A percentile compares a stretch with the other conserved stretches of the same genome.
Evolutionary conservation across 2,329 filamentous ascomycete genomes (phyloP).

Genomic region (Teratosphaeria gauchensis): DNA sequence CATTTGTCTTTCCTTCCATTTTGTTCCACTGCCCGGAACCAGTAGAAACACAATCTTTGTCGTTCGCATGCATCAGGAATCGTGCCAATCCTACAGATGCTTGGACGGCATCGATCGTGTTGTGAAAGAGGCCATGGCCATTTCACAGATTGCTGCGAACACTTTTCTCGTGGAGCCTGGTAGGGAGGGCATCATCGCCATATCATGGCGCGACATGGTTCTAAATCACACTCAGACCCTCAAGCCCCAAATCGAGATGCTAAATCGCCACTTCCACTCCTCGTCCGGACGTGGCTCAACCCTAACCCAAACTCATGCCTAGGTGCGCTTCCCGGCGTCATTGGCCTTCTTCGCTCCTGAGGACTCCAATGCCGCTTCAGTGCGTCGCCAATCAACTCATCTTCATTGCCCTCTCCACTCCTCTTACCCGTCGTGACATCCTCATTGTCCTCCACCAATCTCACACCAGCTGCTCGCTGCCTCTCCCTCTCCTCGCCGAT

Average conservation of each 20-base stretch:
- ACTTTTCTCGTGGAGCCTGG: too few species aligned
- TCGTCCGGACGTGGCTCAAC: slow-evolving; percentile 15
- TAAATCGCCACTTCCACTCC: slow-evolving; percentile 9
- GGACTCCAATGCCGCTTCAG: slow-evolving; percentile 25
- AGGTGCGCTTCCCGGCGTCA: slow-evolving; percentile 23
- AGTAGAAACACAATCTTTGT: too few species aligned
- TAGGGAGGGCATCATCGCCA: too few species aligned
- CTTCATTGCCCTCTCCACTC: slow-evolving; percentile 10
- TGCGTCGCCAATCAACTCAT: slow-evolving; percentile 18
- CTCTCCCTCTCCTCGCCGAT: slow-evolving; percentile 21
- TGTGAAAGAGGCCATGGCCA: too few species aligned
- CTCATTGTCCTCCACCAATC: slow-evolving; percentile 16
- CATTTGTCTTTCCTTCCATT: too few species aligned
- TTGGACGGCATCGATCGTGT: too few species aligned
- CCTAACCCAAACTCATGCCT: slow-evolving; percentile 17
- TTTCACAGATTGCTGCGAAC: too few species aligned
- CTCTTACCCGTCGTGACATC: not conserved
- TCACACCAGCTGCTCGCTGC: slow-evolving; percentile 19
- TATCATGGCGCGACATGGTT: too few species aligned
- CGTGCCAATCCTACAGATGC: too few species aligned
- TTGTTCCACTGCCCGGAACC: too few species aligned
- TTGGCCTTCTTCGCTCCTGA: slow-evolving; percentile 18
- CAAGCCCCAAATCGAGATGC: not conserved
- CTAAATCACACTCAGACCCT: too few species aligned
- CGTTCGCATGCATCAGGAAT: too few species aligned